These are phyloP conservation scores for Isoetes engelmannii DNA, from an alignment of 83 land plant genomes.

Conservation along the genomic window DNA sequence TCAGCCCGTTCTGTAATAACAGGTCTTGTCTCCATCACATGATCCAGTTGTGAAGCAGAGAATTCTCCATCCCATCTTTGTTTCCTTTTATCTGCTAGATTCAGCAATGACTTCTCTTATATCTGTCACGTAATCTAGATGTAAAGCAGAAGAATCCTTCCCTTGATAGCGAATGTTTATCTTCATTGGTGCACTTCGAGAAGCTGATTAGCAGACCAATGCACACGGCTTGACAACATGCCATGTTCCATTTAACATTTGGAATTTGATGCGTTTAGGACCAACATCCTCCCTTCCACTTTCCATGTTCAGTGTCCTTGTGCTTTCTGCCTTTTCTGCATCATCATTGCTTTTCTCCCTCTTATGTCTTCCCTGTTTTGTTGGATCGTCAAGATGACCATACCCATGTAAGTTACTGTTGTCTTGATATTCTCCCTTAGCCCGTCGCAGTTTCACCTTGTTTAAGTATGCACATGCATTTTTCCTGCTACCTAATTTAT, in stretches of 20 bases:
- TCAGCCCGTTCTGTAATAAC: too few species aligned
- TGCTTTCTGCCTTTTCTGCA: not conserved
- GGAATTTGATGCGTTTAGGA: not conserved
- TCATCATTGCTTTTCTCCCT: not conserved
- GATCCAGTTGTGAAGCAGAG: too few species aligned
- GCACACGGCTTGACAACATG: conserved; percentile 12
- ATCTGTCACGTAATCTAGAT: too few species aligned
- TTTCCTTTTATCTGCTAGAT: too few species aligned
- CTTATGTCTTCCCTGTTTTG: not conserved
- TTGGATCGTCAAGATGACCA: not conserved
- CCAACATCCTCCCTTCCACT: not conserved
- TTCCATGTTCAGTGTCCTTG: not conserved
- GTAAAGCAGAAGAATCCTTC: too few species aligned
- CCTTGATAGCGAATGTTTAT: too few species aligned
- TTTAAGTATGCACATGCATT: too few species aligned
- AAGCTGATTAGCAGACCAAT: not conserved
- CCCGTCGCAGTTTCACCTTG: not conserved
- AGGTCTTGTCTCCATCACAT: too few species aligned
- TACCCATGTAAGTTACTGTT: not conserved
- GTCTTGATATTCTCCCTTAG: not conserved
- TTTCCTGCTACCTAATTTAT: too few species aligned
- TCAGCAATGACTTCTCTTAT: too few species aligned
- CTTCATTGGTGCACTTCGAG: too few species aligned
- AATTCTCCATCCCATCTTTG: too few species aligned
- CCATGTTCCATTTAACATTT: not conserved